Evolutionary conservation across 1,139 yeast genomes (phyloP), one percentile per base, ranked within the genome.

Genomic region (Blastobotrys aristatus): DNA sequence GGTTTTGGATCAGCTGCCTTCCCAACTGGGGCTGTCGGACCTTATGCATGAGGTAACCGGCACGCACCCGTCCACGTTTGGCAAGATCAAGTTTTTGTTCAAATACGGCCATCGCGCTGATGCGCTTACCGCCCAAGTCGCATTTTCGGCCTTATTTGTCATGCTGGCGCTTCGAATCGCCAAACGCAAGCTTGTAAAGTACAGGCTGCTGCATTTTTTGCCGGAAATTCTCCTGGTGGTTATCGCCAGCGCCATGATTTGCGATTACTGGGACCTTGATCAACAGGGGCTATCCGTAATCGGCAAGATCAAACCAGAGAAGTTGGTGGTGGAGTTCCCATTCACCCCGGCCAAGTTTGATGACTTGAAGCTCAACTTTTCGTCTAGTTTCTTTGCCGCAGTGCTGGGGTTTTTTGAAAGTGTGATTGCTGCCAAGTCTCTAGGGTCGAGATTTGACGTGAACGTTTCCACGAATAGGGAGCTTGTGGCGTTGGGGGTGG

Each of bases 371-470:
- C 48, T 56, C 6, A 66, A 67, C 40, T 68, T 71, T 51, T 60
- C 69, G 8, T 64, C 74, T 0, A 64, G 72, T 0, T 80, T 89
- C 52, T 74, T 85, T 51, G 82, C 89, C 53, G 95, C 97, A 0
- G 79, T 89, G 65, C 70, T 92, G 36, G 98, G 98, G 0, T 87
- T 92, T 59, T 87, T 92, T 59, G 97, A 92, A 64, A 84, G 96
- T 4, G 86, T 97, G 0, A 89, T 96, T 0, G 97, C 97, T 0
- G 86, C 92, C 31, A 68, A 84, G 85, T 7, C 72, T 76, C 49
- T 70, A 18, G 71, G 70, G 16, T 56, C 65, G 10, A 53, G 57
- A 14, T 61, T 59, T 45, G 64, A 66, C 51, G 51, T 64, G 47
- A 53, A 62, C 24, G 60, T 68, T 26, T 65, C 71, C 2, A 61